phyloP scores from a whole-genome alignment of 805 yeast species.

The Tetrapisispora phaffii region DNA sequence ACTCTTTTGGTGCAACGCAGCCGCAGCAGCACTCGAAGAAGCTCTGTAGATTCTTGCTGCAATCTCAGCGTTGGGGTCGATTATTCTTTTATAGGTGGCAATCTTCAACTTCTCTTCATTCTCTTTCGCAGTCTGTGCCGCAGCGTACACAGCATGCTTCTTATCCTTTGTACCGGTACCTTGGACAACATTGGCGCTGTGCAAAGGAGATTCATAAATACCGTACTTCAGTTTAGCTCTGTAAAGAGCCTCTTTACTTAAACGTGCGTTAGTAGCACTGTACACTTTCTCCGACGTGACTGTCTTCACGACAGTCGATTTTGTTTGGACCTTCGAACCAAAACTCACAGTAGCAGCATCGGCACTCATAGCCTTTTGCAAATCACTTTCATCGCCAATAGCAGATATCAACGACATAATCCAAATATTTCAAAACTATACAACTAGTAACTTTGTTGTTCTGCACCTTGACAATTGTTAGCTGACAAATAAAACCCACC shows the following conservation, averaged over 20 bases:
- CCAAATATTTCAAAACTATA: background rate
- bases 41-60: constrained; percentile 16
- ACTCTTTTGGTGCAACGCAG: too few species aligned
- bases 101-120: constrained; percentile 53
- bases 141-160: constrained; percentile 53
- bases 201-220: constrained; percentile 43
- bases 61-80: constrained; percentile 26
- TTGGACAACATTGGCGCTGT: constrained; percentile 29
- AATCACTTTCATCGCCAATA: background rate
- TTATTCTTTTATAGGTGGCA: constrained; percentile 47
- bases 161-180: constrained; percentile 59
- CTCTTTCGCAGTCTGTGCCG: constrained; percentile 65
- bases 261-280: constrained; percentile 57
- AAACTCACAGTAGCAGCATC: constrained; percentile 3
- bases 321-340: background rate
- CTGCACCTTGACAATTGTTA: too few species aligned
- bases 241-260: constrained; percentile 66
- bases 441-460: background rate
- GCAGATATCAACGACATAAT: constrained; percentile 3
- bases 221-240: constrained; percentile 66
- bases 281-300: constrained; percentile 34
- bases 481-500: too few species aligned
- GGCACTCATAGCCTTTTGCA: background rate
- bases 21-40: constrained; percentile 3
- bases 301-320: background rate